Evolutionary conservation across 2,329 filamentous ascomycete genomes (phyloP).

Genomic region (Kalmusia sp.): DNA sequence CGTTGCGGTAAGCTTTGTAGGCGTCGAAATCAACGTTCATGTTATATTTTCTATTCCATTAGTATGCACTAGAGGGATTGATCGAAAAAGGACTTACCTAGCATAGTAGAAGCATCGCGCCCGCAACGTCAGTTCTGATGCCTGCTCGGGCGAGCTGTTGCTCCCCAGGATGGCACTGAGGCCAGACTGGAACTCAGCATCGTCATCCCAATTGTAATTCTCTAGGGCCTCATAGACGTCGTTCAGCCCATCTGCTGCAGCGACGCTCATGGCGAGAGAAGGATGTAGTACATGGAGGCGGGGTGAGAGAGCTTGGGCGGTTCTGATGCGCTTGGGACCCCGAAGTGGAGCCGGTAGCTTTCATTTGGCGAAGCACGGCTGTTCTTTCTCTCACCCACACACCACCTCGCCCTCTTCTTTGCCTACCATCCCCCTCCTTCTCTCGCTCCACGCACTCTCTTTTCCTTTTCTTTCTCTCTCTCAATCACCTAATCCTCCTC

Average conservation of each 20-base stretch:
- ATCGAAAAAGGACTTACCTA: slow-evolving; percentile 39
- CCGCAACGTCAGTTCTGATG: slow-evolving; percentile 66
- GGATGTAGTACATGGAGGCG: slow-evolving; percentile 13
- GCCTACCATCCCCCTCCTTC: too few relatives aligned
- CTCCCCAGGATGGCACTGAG: slow-evolving; percentile 69
- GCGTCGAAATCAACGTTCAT: slow-evolving; percentile 67
- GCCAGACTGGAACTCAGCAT: slow-evolving; percentile 73
- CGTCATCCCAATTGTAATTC: slow-evolving; percentile 70
- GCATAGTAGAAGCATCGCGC: slow-evolving; percentile 75
- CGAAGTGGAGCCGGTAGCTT: slow-evolving; percentile 16
- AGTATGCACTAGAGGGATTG: neutral
- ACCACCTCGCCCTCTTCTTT: too few relatives aligned
- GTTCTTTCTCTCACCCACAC: slow-evolving; percentile 17
- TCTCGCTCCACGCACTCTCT: slow-evolving; percentile 23
- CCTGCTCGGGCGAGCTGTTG: slow-evolving; percentile 61
- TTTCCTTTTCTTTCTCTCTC: slow-evolving; percentile 29
- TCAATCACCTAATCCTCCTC: slow-evolving; percentile 22
- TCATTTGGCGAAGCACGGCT: slow-evolving; percentile 15
- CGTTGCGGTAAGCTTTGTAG: slow-evolving; percentile 70
- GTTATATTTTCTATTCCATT: slow-evolving; percentile 47
- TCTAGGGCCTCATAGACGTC: slow-evolving; percentile 67
- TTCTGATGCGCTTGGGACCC: slow-evolving; percentile 2
- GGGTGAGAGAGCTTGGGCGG: slow-evolving; percentile 10
- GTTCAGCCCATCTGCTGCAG: slow-evolving; percentile 27
- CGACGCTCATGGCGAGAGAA: slow-evolving; percentile 31